Evolutionary conservation across 2,329 filamentous ascomycete genomes (phyloP), one percentile per base, ranked within the genome.

Genomic region (Teratosphaeriaceae sp.): DNA sequence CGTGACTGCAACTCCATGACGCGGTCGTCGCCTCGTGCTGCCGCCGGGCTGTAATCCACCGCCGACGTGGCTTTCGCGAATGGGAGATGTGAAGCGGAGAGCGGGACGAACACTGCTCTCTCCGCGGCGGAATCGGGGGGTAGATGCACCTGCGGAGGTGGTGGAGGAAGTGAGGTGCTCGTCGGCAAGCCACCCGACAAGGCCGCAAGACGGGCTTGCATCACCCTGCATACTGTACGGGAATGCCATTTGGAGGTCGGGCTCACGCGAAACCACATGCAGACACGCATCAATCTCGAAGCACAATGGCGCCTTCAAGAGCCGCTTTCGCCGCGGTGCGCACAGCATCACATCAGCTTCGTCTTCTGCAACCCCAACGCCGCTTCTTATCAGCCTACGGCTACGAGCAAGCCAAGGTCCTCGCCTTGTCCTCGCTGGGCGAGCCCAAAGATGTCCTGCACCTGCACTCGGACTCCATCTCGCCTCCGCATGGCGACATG

Each of bases 321-420:
- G 47, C 54, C n/a, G 26, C 48, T 5, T 43, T 29, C 24, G 31
- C 37, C 33, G 23, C 40, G 15, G 26, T 33, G 30, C 44, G 40
- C 39, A 40, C 43, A 22, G 38, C 47, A 12, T 21, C 48, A n/a
- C 34, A 40, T 35, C 40, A 33, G 39, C 38, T 23, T 27, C 22
- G 16, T 16, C 16, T 36, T 30, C 16, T 19, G 13, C 16, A 19
- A 3, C 24, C 27, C n/a, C 58, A 58, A 41, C 39, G 44, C n/a
- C 71, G 75, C 47, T 58, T 50, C 53, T 73, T 76, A 53, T 76
- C 74, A 31, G 73, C 72, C 19, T 89, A 87, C 61, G 86, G 86
- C 57, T 92, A 92, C 68, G 86, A 84, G 31, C 85, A 90, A 66
- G 82, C 85, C 51, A 89, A 88, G 70, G 78, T 83, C n/a, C 78